These are phyloP conservation scores for Cryptococcus sp. DNA, from an alignment of 1,284 basidiomycete genomes.

Conservation along the genomic window DNA sequence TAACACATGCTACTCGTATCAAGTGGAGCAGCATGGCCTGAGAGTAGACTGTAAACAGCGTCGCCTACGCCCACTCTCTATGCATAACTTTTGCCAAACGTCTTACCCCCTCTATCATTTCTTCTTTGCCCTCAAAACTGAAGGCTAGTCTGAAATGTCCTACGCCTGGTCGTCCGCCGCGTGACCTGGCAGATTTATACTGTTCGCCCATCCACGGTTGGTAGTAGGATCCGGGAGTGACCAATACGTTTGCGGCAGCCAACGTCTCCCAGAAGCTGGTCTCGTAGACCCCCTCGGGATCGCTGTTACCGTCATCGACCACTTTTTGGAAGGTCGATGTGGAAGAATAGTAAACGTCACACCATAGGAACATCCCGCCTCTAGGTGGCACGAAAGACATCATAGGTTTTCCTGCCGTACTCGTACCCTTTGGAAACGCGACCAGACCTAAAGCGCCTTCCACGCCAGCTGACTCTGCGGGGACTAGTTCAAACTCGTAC, in stretches of 20 bases:
- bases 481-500: slow-evolving; percentile 20
- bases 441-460: slow-evolving; percentile 23
- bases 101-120: slow-evolving; percentile 26
- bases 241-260: slow-evolving; percentile 20
- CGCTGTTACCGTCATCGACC: slow-evolving; percentile 1
- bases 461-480: slow-evolving; percentile 12
- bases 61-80: slow-evolving; percentile 1
- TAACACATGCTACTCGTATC: too few species aligned
- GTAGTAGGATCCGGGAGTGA: slow-evolving; percentile 34
- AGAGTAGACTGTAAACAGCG: too few species aligned
- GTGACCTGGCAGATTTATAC: slow-evolving; percentile 7
- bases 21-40: too few species aligned
- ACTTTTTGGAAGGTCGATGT: slow-evolving; percentile 19
- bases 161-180: slow-evolving; percentile 18
- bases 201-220: slow-evolving; percentile 23
- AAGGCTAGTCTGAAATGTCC: slow-evolving; percentile 33
- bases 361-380: slow-evolving; percentile 47
- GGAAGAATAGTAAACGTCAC: slow-evolving; percentile 25
- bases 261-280: slow-evolving; percentile 22
- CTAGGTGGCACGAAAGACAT: slow-evolving; percentile 67
- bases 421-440: slow-evolving; percentile 18
- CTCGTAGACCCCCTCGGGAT: slow-evolving; percentile 26
- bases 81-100: slow-evolving; percentile 20
- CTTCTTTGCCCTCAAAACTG: slow-evolving; percentile 22
- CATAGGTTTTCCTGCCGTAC: slow-evolving; percentile 29